Base-by-base conservation (phyloP, 106 monocot genomes). In the Xerophyta viscosa region DNA sequence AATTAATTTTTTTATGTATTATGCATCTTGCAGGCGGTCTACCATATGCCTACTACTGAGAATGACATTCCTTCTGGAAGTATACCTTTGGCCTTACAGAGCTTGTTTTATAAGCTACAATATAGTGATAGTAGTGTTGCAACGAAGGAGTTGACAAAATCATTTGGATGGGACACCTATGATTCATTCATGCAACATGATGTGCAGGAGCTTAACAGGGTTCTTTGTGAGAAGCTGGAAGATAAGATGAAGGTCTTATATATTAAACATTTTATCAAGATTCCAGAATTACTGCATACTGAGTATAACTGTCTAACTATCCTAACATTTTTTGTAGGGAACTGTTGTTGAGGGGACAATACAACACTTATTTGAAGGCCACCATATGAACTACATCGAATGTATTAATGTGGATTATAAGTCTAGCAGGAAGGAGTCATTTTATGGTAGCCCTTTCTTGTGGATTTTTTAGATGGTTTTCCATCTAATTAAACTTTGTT, bases 181-280 rank as follows among this genome's bases (percentile, higher is more conserved):
- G 86, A 92, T 71, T 82, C 86, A 53, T 92, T 92, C 63, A 82
- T 92, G 91, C 91, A 92, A 43, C 91, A 92, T 71, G 91, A 86
- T 62, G 86, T 86, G 21, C 91, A 92, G 65, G 86, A 86, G 60
- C 73, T 92, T 20, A 86, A 86, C 65, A 81, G 86, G 62, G 82
- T 86, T 64, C 82, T 92, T 30, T 82, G 75, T 65, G 82, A 86
- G 61, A 86, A 92, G 68, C 64, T 92, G 63, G 91, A 91, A 71
- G 91, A 91, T 57, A 91, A 91, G 64, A 91, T 91, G 81, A 79
- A 82, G 81, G 85, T 86, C 17, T 37, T 9, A 14, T 14, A 2
- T 27, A 41, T 18, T n/a, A 15, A 24, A 13, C 4, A 9, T 46
- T 21, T 20, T 0, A 31, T 15, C 8, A 29, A 1, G 4, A 5